Base-by-base conservation (phyloP, 2,329 filamentous ascomycete species). In the Atkinsonella hypoxylon region DNA sequence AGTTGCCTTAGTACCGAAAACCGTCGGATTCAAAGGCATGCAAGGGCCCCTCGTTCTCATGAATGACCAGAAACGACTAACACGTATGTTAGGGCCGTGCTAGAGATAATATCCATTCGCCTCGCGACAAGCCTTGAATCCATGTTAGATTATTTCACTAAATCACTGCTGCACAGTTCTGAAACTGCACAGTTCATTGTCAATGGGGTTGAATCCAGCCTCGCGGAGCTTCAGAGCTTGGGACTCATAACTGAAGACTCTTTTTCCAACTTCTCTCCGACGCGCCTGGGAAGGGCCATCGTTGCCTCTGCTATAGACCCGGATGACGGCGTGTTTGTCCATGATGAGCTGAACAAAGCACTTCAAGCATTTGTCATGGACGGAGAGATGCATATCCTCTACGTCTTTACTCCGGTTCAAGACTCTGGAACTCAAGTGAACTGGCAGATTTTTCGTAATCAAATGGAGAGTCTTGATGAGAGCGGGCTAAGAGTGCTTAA, bases 311-410 rank as follows among this genome's bases (percentile, higher is more conserved):
- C 82, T 1, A 76, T 90, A 36, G 79, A 85, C 47, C 86, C 85
- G 0, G 83, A 87, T 52, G 85, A 89, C 57, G 86, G 86, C 0
- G 66, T 87, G 1, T 89, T 89, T 57, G 75, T 89, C 17, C 72
- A 89, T 57, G 72, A 78, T 44, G 86, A 90, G 63, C 71, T 89
- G 45, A 74, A 74, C 51, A 76, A 76, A 56, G 83, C 85, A 0
- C 71, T 89, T 2, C 72, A 77, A 53, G 83, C 82, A 1, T 89
- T 90, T 59, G 86, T 89, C 12, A 82, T 90, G 78, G 85, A 89
- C 59, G 82, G 84, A 4, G 86, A 90, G 55, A 83, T 90, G 81
- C 86, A 89, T 59, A 76, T 87, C 12, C 75, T 89, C 45, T 90
- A 89, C 61, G 81, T 80, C 38, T 89, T 89, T 55, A 89, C 86